Evolutionary conservation across 2,329 filamentous ascomycete species (phyloP), one percentile per base, ranked within the genome.

Genomic region (Fusarium bulbicola): DNA sequence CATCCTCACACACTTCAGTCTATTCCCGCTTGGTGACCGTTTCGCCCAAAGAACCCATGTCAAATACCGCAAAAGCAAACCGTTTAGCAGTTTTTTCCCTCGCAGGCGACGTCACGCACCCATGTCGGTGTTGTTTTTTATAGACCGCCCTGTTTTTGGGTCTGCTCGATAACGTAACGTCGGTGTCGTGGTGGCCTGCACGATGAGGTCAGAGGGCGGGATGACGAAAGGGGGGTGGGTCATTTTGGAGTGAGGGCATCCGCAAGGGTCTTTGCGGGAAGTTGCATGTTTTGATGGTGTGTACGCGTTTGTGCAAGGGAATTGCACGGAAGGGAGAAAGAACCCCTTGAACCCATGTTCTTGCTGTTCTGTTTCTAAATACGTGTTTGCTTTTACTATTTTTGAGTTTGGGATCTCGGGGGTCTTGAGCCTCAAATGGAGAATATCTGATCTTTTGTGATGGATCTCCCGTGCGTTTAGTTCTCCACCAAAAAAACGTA

Each of bases 141-240:
- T 69, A 69, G 64, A 72, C 69, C 65, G 69, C 70, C 70, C 56
- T 70, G 70, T 67, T 73, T 73, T 60, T 66, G 60, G 14, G 50
- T 18, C 50, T 53, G 34, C 24, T 37, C n/a, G 18, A 37, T 58
- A 52, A 60, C 52, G 39, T n/a, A 59, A 30, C 40, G 52, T 40
- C 53, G 49, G 59, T 63, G 70, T 43, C 54, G 59, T 34, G 36
- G 62, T 53, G 24, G 34, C 34, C 64, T 75, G 78, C 77, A 73
- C 74, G 68, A 79, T 79, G 78, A 79, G 78, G 78, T 79, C 78
- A 79, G 70, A 21, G 68, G 63, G 34, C 70, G 72, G 72, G 74
- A 78, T 78, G 76, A 78, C 76, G 76, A 78, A 78, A 53, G 49
- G 34, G 39, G 62, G 52, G 65, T 66, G 70, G 65, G 53, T 15